Conservation (phyloP, 139 green algal species). For the Closterium sp. region DNA sequence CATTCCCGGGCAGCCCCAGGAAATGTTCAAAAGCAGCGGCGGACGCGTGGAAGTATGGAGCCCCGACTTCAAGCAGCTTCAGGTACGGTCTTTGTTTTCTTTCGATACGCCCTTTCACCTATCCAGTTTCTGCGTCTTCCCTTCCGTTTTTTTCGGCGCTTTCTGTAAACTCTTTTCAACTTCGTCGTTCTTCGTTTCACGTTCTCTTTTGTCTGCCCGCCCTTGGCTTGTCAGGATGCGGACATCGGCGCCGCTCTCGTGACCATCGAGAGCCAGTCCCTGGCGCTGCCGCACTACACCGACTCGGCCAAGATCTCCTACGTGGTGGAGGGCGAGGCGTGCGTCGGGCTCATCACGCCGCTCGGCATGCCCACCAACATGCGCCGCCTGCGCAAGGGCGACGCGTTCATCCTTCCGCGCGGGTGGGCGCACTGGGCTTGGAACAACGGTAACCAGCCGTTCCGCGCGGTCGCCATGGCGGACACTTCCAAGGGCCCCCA, state of each 20-base stretch:
- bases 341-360: slow-evolving; percentile 35
- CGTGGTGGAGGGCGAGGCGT: slow-evolving; percentile 21
- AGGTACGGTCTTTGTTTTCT: slow-evolving; percentile 7
- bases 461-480: neutral
- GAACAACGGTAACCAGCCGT: slow-evolving; percentile 23
- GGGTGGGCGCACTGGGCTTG: slow-evolving; percentile 32
- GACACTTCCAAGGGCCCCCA: slow-evolving; percentile 33
- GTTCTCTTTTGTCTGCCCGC: neutral
- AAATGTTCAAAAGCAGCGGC: neutral
- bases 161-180: too few relatives aligned
- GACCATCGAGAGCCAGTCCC: slow-evolving; percentile 4
- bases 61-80: slow-evolving; percentile 27
- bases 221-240: slow-evolving; percentile 1
- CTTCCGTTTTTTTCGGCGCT: neutral
- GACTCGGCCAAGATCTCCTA: slow-evolving; percentile 17
- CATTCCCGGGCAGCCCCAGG: neutral
- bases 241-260: slow-evolving; percentile 4
- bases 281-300: slow-evolving; percentile 31
- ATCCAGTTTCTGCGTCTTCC: neutral
- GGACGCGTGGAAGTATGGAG: slow-evolving; percentile 26
- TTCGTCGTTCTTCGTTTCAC: too few relatives aligned
- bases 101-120: too few relatives aligned
- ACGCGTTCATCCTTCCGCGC: slow-evolving; percentile 12
- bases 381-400: slow-evolving; percentile 17
- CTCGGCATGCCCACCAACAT: slow-evolving; percentile 39